Base-by-base conservation (phyloP, 495 filamentous ascomycete genomes). In the Penicillium egyptiacum region DNA sequence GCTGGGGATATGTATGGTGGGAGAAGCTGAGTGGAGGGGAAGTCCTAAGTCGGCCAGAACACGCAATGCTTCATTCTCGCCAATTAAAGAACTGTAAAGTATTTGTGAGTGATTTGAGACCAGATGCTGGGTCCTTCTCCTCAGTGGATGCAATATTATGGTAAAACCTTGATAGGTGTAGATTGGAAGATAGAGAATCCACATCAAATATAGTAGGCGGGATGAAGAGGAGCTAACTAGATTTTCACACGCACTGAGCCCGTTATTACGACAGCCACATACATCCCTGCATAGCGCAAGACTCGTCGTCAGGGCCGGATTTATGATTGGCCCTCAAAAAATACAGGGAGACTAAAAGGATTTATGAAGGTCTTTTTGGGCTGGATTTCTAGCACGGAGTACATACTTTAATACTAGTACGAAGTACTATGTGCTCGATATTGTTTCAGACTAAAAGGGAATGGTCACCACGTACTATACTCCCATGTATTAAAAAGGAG, bases 201-300 rank as follows among this genome's bases (percentile, higher is more conserved):
- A 35, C 33, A 12, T 10, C 7, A 14, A 11, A 45, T 23, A 23
- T 23, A 45, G 17, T 20, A 28, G 16, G 20, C 33, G 19, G 30
- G 28, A 39, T 40, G n/a, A 14, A 41, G 50, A 23, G 40, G 19
- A 31, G 17, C 23, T 42, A 37, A 11, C 28, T 35, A 19, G 30
- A 12, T 37, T 25, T 28, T 1, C 12, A 45, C 19, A 54, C 30
- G 51, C 41, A 54, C 51, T 23, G 1, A 8, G 3, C 41, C 14
- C 30, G 26, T 45, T 54, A 54, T 54, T 54, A 26, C 51, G 51
- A 54, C 51, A n/a, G 14, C 51, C 40, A 35, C 17, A 16, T 22
- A 16, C 10, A 45, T 43, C 51, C 41, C 51, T 44, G 51, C 39
- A 45, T 44, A 51, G 28, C 26, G 45, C 35, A 40, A 2, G 33